Percentiles rank a stretch among this genome's conserved stretches.
Conservation (phyloP, 2,329 filamentous ascomycete genomes). For the Alternaria sp. region DNA sequence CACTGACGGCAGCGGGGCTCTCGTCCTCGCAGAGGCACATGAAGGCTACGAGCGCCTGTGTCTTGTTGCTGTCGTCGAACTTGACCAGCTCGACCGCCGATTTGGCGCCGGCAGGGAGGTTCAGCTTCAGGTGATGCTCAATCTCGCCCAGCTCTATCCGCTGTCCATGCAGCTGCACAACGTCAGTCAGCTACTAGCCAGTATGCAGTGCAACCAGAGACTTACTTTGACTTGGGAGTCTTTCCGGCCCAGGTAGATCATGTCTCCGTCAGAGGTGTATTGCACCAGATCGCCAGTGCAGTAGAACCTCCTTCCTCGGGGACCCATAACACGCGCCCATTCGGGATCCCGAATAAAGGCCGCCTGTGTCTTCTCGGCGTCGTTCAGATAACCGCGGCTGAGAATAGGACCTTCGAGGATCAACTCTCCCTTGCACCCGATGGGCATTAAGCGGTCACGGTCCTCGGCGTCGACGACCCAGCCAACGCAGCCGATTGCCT, state of each 20-base stretch:
- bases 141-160: conserved; percentile 58
- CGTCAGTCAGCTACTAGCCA: conserved; percentile 43
- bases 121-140: conserved; percentile 54
- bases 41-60: conserved; percentile 43
- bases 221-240: conserved; percentile 49
- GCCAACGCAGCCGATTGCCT: conserved; percentile 40
- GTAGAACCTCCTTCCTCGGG: conserved; percentile 38
- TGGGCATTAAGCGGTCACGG: conserved; percentile 43
- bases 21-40: conserved; percentile 42
- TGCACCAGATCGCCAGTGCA: conserved; percentile 48
- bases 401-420: conserved; percentile 49
- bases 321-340: conserved; percentile 37
- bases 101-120: conserved; percentile 49
- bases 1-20: conserved; percentile 28
- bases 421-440: conserved; percentile 47
- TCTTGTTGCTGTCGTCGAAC: conserved; percentile 35
- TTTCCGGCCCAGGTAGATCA: conserved; percentile 50
- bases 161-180: conserved; percentile 53
- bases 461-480: conserved; percentile 49
- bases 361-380: conserved; percentile 40
- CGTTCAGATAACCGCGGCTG: conserved; percentile 48
- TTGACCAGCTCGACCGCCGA: conserved; percentile 56
- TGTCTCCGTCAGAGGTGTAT: conserved; percentile 45
- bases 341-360: conserved; percentile 43
- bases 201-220: neutral